These are phyloP conservation scores for Mesembryanthemum crystallinum DNA, from an alignment of 148 eudicot genomes.

Conservation along the genomic window DNA sequence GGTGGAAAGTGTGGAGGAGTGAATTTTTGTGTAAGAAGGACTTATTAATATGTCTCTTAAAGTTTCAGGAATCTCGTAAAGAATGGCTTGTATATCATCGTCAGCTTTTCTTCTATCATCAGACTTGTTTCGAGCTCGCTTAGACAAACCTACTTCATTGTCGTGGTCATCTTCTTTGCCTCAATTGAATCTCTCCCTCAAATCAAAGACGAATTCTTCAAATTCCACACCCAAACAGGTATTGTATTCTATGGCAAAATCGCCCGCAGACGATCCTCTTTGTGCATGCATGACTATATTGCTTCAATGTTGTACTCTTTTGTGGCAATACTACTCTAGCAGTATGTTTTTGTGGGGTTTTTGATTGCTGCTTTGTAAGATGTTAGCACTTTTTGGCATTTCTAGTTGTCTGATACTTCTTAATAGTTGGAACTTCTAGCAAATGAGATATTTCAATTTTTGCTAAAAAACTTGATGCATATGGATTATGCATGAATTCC, in stretches of 20 bases:
- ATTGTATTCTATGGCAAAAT: neutral
- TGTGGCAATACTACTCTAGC: neutral
- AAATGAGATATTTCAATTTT: neutral
- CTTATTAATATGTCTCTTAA: neutral
- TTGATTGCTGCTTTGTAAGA: neutral
- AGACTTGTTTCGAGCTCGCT: constrained; percentile 27
- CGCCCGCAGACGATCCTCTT: neutral
- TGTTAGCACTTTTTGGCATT: neutral
- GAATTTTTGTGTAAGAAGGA: constrained; percentile 3
- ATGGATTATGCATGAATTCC: neutral
- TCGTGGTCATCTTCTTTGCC: constrained; percentile 73
- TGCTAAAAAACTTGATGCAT: neutral
- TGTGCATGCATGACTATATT: neutral
- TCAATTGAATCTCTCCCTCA: constrained; percentile 36
- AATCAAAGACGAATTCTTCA: constrained; percentile 28
- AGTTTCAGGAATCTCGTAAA: constrained; percentile 17
- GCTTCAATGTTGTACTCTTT: neutral
- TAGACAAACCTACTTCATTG: constrained; percentile 42
- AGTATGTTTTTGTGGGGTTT: neutral
- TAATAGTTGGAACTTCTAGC: neutral
- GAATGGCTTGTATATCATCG: constrained; percentile 45
- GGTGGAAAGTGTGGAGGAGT: neutral
- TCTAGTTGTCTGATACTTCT: neutral
- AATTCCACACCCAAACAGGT: constrained; percentile 42
- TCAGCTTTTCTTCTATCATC: constrained; percentile 40